These are phyloP conservation scores for Apiotrichum montevideense DNA, from an alignment of 1,284 basidiomycete genomes.

Conservation along the genomic window DNA sequence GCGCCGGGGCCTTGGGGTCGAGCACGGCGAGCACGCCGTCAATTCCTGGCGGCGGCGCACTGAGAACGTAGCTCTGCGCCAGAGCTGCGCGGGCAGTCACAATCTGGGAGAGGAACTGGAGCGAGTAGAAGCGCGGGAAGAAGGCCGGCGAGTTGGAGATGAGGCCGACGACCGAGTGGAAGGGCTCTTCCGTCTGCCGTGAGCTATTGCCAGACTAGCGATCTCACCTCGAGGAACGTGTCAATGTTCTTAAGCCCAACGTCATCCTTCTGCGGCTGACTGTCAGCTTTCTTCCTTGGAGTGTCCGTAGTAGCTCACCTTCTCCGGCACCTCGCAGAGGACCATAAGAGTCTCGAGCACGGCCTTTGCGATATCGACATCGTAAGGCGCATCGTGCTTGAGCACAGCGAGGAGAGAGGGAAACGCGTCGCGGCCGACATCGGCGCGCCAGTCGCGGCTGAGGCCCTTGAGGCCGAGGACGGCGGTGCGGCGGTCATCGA, in stretches of 20 bases:
- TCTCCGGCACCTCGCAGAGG: constrained; percentile 42
- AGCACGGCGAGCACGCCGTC: constrained; percentile 44
- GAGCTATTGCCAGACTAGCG: not conserved
- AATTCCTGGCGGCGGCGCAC: constrained; percentile 37
- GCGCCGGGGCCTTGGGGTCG: constrained; percentile 26
- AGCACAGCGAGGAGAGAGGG: constrained; percentile 71
- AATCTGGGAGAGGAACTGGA: constrained; percentile 76
- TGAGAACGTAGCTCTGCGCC: constrained; percentile 81
- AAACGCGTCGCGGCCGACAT: constrained; percentile 72
- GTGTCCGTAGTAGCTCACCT: constrained; percentile 22
- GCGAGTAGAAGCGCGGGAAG: constrained; percentile 78
- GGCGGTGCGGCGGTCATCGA: constrained; percentile 85
- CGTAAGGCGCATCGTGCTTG: constrained; percentile 76
- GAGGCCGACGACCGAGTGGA: constrained; percentile 71
- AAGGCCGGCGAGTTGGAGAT: constrained; percentile 58
- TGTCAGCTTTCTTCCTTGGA: not conserved
- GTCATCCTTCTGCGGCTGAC: constrained; percentile 47
- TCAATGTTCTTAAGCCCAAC: constrained; percentile 49
- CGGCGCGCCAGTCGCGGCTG: constrained; percentile 79
- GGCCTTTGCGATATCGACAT: constrained; percentile 83
- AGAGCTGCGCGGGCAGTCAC: constrained; percentile 69
- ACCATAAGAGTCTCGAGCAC: constrained; percentile 74
- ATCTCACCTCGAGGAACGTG: constrained; percentile 35
- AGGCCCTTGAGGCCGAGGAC: constrained; percentile 89
- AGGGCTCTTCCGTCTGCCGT: constrained; percentile 53